These are phyloP conservation scores for Xylaria sp. DNA, from an alignment of 2,329 filamentous ascomycete genomes.

Conservation along the genomic window DNA sequence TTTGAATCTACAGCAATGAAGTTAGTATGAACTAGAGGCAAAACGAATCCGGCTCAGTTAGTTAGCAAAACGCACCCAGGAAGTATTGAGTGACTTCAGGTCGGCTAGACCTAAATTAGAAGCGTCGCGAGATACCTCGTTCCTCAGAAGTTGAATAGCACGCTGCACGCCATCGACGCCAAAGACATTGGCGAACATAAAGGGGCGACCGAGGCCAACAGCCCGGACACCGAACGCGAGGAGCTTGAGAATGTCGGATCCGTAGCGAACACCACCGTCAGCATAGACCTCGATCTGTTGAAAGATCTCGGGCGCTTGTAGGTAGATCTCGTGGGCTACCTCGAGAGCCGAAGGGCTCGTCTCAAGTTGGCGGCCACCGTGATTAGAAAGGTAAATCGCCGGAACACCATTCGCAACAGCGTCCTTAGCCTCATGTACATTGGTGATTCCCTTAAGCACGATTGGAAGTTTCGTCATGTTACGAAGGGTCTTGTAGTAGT, in stretches of 20 bases:
- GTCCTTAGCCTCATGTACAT: slow-evolving; percentile 41
- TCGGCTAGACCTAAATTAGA: slow-evolving; percentile 39
- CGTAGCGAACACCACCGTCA: slow-evolving; percentile 44
- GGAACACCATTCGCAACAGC: slow-evolving; percentile 37
- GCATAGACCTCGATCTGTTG: slow-evolving; percentile 41
- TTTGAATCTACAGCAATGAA: slow-evolving; percentile 5
- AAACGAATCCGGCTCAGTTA: background rate
- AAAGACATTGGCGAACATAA: slow-evolving; percentile 56
- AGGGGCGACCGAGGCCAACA: slow-evolving; percentile 49
- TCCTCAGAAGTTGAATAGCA: slow-evolving; percentile 50
- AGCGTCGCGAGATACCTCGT: slow-evolving; percentile 46
- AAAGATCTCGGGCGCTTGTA: slow-evolving; percentile 40
- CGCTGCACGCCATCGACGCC: slow-evolving; percentile 51
- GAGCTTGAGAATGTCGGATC: slow-evolving; percentile 43
- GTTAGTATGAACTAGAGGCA: background rate
- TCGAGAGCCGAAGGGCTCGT: slow-evolving; percentile 40
- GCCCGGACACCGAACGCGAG: slow-evolving; percentile 43
- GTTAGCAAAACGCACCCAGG: slow-evolving; percentile 1
- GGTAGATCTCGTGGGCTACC: slow-evolving; percentile 39
- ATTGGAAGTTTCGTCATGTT: slow-evolving; percentile 30
- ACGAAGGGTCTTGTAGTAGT: slow-evolving; percentile 33
- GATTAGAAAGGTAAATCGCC: slow-evolving; percentile 45
- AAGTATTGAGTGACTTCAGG: slow-evolving; percentile 27
- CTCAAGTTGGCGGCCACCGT: slow-evolving; percentile 45
- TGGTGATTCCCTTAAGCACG: slow-evolving; percentile 40